These are phyloP conservation scores for Lantana camara DNA, from an alignment of 257 asterid species.

Conservation along the genomic window DNA sequence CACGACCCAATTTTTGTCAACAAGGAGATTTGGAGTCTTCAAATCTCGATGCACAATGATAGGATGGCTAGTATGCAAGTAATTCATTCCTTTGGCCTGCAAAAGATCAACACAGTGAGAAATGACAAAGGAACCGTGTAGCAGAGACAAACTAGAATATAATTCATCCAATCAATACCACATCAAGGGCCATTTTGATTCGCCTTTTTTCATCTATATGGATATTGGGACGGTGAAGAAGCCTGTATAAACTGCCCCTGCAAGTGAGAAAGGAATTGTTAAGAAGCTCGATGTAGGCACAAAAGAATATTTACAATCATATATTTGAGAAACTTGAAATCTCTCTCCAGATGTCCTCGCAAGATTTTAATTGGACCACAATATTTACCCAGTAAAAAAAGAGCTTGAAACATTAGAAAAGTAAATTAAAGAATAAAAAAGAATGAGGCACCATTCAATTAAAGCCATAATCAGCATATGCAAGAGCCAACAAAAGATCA, in stretches of 20 bases:
- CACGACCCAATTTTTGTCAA: slow-evolving; percentile 93
- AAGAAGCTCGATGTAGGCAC: slow-evolving; percentile 9
- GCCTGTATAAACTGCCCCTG: slow-evolving; percentile 96
- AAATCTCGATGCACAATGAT: slow-evolving; percentile 93
- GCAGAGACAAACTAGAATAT: slow-evolving; percentile 26
- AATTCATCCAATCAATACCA: slow-evolving; percentile 55
- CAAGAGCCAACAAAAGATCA: neutral
- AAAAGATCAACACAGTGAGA: slow-evolving; percentile 28
- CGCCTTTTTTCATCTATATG: slow-evolving; percentile 89
- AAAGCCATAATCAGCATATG: neutral
- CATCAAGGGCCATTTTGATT: slow-evolving; percentile 93
- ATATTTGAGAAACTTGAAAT: slow-evolving; percentile 8
- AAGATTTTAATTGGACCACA: slow-evolving; percentile 15
- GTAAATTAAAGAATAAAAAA: too few relatives aligned
- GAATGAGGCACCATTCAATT: too few relatives aligned
- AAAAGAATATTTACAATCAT: slow-evolving; percentile 6
- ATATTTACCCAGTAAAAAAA: neutral
- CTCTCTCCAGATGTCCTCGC: neutral
- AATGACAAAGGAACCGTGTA: slow-evolving; percentile 16
- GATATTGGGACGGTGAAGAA: slow-evolving; percentile 75
- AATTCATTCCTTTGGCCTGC: slow-evolving; percentile 99
- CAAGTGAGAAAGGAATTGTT: slow-evolving; percentile 31
- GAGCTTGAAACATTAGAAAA: too few relatives aligned
- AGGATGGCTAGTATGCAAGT: slow-evolving; percentile 93
- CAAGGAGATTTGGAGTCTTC: slow-evolving; percentile 97